These are phyloP conservation scores for Coriaria nepalensis DNA, from an alignment of 306 rosid genomes.

Conservation along the genomic window DNA sequence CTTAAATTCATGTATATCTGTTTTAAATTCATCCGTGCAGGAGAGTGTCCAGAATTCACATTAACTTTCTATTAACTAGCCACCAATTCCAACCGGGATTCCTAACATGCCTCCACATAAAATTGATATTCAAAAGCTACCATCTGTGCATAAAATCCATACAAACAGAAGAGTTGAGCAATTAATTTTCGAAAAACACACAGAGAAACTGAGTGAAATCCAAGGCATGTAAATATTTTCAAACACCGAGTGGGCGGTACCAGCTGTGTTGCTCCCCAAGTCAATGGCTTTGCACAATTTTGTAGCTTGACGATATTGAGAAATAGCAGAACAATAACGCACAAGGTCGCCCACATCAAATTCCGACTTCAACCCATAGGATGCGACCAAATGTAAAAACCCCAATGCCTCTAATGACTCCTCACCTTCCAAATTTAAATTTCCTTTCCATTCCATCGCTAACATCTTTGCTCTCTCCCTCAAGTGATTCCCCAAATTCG, in stretches of 20 bases:
- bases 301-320: slow-evolving; percentile 26
- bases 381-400: slow-evolving; percentile 45
- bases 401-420: slow-evolving; percentile 33
- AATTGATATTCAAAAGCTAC: no score
- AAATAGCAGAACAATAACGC: slow-evolving; percentile 22
- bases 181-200: no score
- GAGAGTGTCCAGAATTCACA: no score
- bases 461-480: slow-evolving; percentile 38
- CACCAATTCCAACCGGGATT: no score
- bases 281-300: slow-evolving; percentile 31
- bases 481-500: slow-evolving; percentile 25
- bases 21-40: no score
- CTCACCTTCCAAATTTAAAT: slow-evolving; percentile 17
- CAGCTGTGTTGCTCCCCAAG: slow-evolving; percentile 30
- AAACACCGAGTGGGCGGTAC: slow-evolving; percentile 7
- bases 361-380: slow-evolving; percentile 39
- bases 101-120: no score
- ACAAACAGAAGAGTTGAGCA: no score
- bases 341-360: slow-evolving; percentile 44
- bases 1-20: no score
- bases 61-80: no score
- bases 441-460: slow-evolving; percentile 40
- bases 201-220: no score
- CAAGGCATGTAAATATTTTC: background rate
- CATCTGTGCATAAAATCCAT: no score